phyloP scores from a whole-genome alignment of 129 eudicot species.

The Lactuca sativa region DNA sequence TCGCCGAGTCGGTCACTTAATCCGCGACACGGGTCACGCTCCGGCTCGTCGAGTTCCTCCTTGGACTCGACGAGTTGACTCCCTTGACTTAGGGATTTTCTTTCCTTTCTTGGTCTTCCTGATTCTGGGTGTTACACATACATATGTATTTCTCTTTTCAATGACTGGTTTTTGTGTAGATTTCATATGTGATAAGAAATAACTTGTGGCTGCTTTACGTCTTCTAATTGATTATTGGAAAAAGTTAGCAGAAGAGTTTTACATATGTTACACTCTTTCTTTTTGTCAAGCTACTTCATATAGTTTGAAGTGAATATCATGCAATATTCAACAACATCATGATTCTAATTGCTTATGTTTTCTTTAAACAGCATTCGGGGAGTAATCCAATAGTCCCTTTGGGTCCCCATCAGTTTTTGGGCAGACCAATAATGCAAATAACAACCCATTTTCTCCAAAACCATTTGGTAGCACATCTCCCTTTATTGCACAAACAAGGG shows the following conservation, averaged over 20 bases:
- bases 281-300: not conserved
- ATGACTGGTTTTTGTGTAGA: not conserved
- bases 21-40: too few species aligned
- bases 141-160: not conserved
- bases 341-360: constrained; percentile 11
- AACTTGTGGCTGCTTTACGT: not conserved
- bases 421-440: constrained; percentile 63
- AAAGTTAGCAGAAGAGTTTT: not conserved
- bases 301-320: not conserved
- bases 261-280: not conserved
- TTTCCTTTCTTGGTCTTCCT: too few species aligned
- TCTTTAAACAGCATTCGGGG: constrained; percentile 75
- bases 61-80: too few species aligned
- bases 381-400: constrained; percentile 77
- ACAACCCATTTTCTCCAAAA: constrained; percentile 85
- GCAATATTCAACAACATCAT: not conserved
- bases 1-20: too few species aligned
- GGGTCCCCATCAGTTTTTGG: constrained; percentile 89
- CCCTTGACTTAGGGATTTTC: too few species aligned
- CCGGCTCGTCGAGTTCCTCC: too few species aligned
- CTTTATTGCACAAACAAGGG: constrained; percentile 85
- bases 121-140: too few species aligned
- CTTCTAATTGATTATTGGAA: not conserved
- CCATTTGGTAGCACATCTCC: constrained; percentile 85
- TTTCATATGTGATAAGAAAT: not conserved